Evolutionary conservation across 2,329 filamentous ascomycete species (phyloP).

Genomic region (Colletotrichum liriopes): DNA sequence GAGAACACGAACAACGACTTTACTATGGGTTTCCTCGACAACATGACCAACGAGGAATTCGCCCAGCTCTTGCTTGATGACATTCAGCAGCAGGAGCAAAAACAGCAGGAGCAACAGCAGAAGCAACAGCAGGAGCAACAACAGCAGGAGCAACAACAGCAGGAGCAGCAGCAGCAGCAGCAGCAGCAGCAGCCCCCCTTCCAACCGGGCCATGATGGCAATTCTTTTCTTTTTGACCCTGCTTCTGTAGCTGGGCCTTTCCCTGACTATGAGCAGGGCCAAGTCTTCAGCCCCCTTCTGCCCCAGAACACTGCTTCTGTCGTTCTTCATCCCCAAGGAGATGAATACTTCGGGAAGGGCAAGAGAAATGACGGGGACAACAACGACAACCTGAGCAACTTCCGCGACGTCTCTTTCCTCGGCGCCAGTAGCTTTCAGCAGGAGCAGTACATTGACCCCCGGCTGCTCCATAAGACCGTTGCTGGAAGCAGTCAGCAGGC

Average conservation of each 20-base stretch:
- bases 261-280: background rate
- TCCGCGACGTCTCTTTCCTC: background rate
- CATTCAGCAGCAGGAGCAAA: too few species aligned
- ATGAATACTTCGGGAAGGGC: too few species aligned
- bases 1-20: background rate
- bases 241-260: background rate
- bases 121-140: background rate
- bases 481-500: background rate
- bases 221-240: background rate
- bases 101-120: background rate
- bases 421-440: background rate
- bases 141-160: background rate
- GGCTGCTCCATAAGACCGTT: too few species aligned
- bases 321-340: background rate
- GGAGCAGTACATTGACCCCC: background rate
- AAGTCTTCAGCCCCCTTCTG: background rate
- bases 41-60: background rate
- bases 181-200: background rate
- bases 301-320: background rate
- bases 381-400: background rate
- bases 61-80: background rate
- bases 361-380: background rate
- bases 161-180: background rate
- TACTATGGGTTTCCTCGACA: background rate
- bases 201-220: too few species aligned